Conservation (phyloP, 1,284 basidiomycete genomes). For the Sporisorium exsertum region DNA sequence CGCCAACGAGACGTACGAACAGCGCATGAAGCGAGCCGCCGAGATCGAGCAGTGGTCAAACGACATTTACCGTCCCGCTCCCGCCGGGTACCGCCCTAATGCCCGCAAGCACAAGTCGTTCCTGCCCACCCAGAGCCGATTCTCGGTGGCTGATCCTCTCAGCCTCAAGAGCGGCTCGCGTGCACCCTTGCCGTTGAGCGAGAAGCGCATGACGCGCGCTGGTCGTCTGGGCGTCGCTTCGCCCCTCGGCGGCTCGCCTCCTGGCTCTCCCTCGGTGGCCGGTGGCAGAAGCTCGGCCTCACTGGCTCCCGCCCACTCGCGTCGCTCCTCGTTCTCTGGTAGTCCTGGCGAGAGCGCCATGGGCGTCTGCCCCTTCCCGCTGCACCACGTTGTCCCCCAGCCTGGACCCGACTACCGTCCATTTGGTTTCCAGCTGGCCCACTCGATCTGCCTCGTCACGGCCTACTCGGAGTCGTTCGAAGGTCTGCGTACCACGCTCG, state of each 20-base stretch:
- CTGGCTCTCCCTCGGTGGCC: conserved; percentile 80
- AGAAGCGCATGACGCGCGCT: conserved; percentile 50
- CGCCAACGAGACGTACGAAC: conserved; percentile 89
- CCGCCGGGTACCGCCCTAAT: conserved; percentile 89
- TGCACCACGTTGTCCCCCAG: conserved; percentile 89
- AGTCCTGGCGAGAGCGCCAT: conserved; percentile 53
- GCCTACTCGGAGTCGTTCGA: conserved; percentile 98
- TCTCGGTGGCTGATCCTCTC: conserved; percentile 69
- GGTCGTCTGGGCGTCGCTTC: conserved; percentile 53
- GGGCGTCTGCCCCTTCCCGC: conserved; percentile 80
- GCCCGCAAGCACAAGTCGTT: conserved; percentile 77
- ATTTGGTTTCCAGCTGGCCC: conserved; percentile 93
- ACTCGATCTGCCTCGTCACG: conserved; percentile 95
- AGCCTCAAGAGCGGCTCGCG: conserved; percentile 51
- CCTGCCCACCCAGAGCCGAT: conserved; percentile 75
- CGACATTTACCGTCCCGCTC: conserved; percentile 94
- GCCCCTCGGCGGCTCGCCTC: conserved; percentile 73
- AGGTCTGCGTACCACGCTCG: conserved; percentile 94
- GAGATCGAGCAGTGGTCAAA: conserved; percentile 97
- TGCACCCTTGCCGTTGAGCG: conserved; percentile 38
- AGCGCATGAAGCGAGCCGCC: conserved; percentile 88
- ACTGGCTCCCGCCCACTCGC: conserved; percentile 70
- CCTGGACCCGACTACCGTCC: conserved; percentile 91
- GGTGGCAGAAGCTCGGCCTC: conserved; percentile 86
- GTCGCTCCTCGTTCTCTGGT: conserved; percentile 61